Conservation (phyloP, 2,329 filamentous ascomycete species). For the Cytospora schulzeri region DNA sequence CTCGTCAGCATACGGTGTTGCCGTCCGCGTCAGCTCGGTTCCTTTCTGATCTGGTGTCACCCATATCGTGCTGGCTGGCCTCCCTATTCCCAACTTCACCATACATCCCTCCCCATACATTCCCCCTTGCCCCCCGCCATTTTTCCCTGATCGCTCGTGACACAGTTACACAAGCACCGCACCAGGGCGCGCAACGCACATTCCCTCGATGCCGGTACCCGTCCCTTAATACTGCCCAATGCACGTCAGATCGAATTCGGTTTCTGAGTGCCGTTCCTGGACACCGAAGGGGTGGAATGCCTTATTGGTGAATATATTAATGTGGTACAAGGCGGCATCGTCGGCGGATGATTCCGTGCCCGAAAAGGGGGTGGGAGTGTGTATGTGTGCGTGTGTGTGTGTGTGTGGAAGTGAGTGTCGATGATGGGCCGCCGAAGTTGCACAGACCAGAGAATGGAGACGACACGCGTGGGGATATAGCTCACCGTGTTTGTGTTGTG, state of each 20-base stretch:
- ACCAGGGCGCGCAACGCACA: not conserved
- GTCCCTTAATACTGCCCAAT: not conserved
- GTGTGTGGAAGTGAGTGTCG: too few species aligned
- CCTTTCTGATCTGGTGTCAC: slow-evolving; percentile 24
- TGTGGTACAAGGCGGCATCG: slow-evolving; percentile 12
- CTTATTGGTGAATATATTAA: not conserved
- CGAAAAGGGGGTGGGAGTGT: not conserved
- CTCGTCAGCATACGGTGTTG: slow-evolving; percentile 5
- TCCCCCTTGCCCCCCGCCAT: not conserved
- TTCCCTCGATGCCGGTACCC: slow-evolving; percentile 2
- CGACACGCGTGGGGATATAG: slow-evolving; percentile 1
- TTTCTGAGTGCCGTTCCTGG: slow-evolving; percentile 12
- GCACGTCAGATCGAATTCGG: slow-evolving; percentile 21
- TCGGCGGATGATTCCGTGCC: slow-evolving; percentile 5
- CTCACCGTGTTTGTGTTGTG: not conserved
- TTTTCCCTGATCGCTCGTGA: not conserved
- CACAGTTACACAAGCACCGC: not conserved
- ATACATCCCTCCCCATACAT: not conserved
- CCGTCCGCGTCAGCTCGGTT: slow-evolving; percentile 8
- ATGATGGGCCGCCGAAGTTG: not conserved
- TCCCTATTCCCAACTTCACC: slow-evolving; percentile 7
- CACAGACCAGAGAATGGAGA: not conserved
- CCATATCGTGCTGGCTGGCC: slow-evolving; percentile 8
- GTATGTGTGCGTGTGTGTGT: too few species aligned
- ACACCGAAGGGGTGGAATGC: slow-evolving; percentile 4